Percentiles rank a stretch among this genome's conserved stretches.
Conservation (phyloP, 2,329 filamentous ascomycete genomes). For the Alternaria hordeiaustralica region DNA sequence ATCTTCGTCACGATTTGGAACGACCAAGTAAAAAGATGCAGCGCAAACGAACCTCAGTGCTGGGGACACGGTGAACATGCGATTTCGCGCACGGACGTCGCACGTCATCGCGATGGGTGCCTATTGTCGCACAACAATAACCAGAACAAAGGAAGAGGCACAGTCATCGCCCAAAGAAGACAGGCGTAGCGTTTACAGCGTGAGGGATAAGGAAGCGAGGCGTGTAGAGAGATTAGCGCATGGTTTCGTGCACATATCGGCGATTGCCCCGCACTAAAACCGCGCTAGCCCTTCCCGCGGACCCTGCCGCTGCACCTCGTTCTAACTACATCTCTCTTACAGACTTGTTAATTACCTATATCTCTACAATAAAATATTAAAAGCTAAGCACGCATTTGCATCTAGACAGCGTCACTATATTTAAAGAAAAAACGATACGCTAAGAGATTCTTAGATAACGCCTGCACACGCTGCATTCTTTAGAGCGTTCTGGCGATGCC, state of each 20-base stretch:
- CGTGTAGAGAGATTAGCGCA: neutral
- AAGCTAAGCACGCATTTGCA: neutral
- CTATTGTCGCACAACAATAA: neutral
- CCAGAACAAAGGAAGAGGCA: neutral
- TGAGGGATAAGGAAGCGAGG: neutral
- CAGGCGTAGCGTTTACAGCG: neutral
- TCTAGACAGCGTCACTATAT: neutral
- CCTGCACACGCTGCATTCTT: neutral
- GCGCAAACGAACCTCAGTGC: neutral
- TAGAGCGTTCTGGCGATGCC: neutral
- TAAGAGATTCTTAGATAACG: neutral
- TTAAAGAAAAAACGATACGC: neutral
- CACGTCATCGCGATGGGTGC: neutral
- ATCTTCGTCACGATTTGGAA: neutral
- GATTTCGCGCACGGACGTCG: neutral
- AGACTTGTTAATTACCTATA: neutral
- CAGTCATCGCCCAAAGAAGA: neutral
- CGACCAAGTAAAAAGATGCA: neutral
- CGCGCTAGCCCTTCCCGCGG: neutral
- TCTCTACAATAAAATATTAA: neutral
- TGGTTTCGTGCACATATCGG: neutral
- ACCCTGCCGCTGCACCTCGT: neutral
- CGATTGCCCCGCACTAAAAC: neutral
- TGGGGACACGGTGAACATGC: neutral
- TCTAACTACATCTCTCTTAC: neutral